phyloP scores from a whole-genome alignment of 805 yeast species.

The Kazachstania africana region DNA sequence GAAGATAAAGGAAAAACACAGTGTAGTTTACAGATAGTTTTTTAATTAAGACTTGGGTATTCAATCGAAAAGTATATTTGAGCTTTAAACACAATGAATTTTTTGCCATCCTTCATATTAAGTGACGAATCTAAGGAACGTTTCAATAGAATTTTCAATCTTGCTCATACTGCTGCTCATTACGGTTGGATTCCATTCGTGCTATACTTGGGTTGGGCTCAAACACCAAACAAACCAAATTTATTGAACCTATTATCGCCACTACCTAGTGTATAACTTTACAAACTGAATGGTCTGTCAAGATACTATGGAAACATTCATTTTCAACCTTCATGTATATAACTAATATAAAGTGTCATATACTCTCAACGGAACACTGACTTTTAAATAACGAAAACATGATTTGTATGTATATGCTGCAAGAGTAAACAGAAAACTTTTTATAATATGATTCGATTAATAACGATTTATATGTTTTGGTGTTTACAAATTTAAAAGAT shows the following conservation, averaged over 20 bases:
- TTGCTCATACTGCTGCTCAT: slow-evolving; percentile 80
- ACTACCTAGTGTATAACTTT: slow-evolving; percentile 28
- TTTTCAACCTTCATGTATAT: too few species aligned
- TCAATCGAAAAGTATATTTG: too few species aligned
- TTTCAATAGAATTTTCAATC: slow-evolving; percentile 66
- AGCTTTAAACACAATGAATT: too few species aligned
- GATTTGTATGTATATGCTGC: too few species aligned
- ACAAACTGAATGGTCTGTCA: background rate
- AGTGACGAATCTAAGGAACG: slow-evolving; percentile 57
- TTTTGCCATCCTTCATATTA: slow-evolving; percentile 26
- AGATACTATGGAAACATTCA: too few species aligned
- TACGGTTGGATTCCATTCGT: slow-evolving; percentile 96
- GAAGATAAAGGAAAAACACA: too few species aligned
- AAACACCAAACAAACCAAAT: slow-evolving; percentile 75
- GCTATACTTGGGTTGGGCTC: slow-evolving; percentile 78
- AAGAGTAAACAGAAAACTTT: too few species aligned
- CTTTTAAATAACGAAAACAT: too few species aligned
- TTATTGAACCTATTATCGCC: slow-evolving; percentile 39
- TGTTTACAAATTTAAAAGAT: background rate
- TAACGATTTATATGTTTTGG: background rate
- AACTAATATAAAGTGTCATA: too few species aligned
- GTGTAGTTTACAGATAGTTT: too few species aligned
- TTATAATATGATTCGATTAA: background rate
- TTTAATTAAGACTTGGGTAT: too few species aligned
- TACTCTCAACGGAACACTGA: too few species aligned